Base-by-base conservation (phyloP, 768 basidiomycete species). In the Suillus cothurnatus region DNA sequence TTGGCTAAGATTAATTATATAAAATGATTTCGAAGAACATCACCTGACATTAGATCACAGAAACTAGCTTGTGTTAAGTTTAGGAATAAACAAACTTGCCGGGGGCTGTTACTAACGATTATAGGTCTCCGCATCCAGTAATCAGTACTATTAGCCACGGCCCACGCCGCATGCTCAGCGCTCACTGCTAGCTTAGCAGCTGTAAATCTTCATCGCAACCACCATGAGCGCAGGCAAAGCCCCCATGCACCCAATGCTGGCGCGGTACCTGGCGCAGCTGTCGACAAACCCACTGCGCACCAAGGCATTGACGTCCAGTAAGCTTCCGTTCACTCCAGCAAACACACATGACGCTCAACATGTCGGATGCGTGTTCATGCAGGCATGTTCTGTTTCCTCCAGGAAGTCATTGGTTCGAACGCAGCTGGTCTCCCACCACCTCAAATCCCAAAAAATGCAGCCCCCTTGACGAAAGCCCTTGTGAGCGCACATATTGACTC, bases 321-420 rank as follows among this genome's bases (percentile, higher is more conserved):
- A 56, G 78, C 73, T 63, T 58, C 60, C 36, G 45, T 39, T 23
- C 19, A 28, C 19, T 53, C 7, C 32, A 26, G 14, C 32, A 21
- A 56, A 19, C 38, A 26, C 66, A 65, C 49, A 67, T 41, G 15
- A 32, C 34, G 38, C 21, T 57, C 61, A 8, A 34, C n/a, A 36
- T 58, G 41, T 17, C 36, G n/a, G 36, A 49, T 63, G 43, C 43
- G 31, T 59, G 39, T 41, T 50, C 26, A 36, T 32, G 34, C 64
- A 86, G 87, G 75, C 36, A 79, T 82, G 0, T 75, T 89, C 71
- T 88, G 83, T 69, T 88, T 88, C 74, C 75, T 93, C 60, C 93
- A 94, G 76, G 94, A 95, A 77, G 86, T 94, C 47, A 84, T 95
- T 34, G 92, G 90, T 19, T 90, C 88, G 65, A 85, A 90, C 65